These are phyloP conservation scores for Kazachstania sp. DNA, from an alignment of 1,139 yeast species.

Conservation along the genomic window DNA sequence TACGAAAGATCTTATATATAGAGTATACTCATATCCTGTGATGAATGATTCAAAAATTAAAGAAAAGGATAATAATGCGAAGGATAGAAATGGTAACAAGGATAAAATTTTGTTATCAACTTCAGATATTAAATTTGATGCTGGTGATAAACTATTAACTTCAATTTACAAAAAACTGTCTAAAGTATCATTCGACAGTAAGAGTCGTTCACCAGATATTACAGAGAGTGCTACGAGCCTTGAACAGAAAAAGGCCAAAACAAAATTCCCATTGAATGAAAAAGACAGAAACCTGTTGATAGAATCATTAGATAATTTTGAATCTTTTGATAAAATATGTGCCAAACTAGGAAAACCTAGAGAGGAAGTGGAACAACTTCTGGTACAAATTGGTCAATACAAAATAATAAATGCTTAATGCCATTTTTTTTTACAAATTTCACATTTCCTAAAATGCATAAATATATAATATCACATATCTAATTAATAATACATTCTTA, in stretches of 20 bases:
- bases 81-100: constrained; percentile 12
- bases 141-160: constrained; percentile 24
- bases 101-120: constrained; percentile 15
- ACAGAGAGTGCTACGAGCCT: constrained; percentile 1
- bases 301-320: constrained; percentile 47
- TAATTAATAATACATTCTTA: neutral
- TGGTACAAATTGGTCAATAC: constrained; percentile 36
- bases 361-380: constrained; percentile 44
- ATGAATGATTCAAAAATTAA: constrained; percentile 24
- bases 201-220: constrained; percentile 5
- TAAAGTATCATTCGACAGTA: constrained; percentile 23
- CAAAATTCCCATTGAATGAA: constrained; percentile 14
- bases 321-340: constrained; percentile 64
- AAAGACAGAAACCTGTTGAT: constrained; percentile 36
- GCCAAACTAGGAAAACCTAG: constrained; percentile 56
- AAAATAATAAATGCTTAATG: constrained; percentile 31
- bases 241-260: constrained; percentile 12
- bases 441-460: neutral
- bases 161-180: constrained; percentile 25
- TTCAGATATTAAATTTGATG: constrained; percentile 26
- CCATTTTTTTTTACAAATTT: neutral
- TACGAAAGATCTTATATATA: constrained; percentile 67
- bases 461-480: constrained; percentile 2
- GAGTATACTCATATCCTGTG: constrained; percentile 73
- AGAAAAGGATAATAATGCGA: constrained; percentile 24